A percentile compares a stretch with the other conserved stretches of the same genome.
phyloP scores from a whole-genome alignment of 148 eudicot genomes.

The Chenopodium suecicum region DNA sequence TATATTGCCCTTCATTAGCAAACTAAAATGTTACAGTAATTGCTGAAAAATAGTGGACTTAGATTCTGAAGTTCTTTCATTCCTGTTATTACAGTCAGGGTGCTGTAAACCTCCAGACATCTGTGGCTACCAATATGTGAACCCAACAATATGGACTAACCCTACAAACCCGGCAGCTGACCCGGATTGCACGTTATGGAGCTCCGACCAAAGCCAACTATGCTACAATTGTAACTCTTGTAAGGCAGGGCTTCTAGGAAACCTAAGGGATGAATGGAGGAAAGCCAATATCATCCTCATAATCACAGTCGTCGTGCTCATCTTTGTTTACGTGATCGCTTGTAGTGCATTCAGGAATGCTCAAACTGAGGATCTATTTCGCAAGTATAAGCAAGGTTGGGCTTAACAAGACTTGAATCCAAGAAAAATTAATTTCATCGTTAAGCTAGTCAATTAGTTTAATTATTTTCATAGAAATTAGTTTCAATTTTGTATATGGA shows the following conservation, averaged over 20 bases:
- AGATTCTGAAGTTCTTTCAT: background rate
- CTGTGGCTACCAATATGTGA: constrained; percentile 78
- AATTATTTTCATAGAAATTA: background rate
- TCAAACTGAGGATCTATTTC: constrained; percentile 81
- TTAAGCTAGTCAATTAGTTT: background rate
- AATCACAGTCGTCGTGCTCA: constrained; percentile 68
- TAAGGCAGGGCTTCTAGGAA: constrained; percentile 87
- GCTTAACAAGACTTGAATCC: constrained; percentile 25
- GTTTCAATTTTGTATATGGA: constrained; percentile 18
- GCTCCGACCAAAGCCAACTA: constrained; percentile 70
- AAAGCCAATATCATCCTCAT: constrained; percentile 73
- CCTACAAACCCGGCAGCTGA: constrained; percentile 53
- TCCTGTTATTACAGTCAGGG: constrained; percentile 56
- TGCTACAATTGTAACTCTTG: constrained; percentile 92
- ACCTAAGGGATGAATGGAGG: constrained; percentile 85
- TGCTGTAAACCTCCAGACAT: constrained; percentile 92
- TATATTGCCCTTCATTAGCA: background rate
- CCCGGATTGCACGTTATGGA: constrained; percentile 73
- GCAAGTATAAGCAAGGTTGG: constrained; percentile 80
- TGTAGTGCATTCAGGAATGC: constrained; percentile 88
- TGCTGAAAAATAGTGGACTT: background rate
- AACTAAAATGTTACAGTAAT: background rate
- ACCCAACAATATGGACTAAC: constrained; percentile 75
- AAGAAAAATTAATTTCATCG: background rate
- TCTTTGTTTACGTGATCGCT: constrained; percentile 79